Conservation (phyloP, 2,329 filamentous ascomycete genomes). For the Alternaria sp. region DNA sequence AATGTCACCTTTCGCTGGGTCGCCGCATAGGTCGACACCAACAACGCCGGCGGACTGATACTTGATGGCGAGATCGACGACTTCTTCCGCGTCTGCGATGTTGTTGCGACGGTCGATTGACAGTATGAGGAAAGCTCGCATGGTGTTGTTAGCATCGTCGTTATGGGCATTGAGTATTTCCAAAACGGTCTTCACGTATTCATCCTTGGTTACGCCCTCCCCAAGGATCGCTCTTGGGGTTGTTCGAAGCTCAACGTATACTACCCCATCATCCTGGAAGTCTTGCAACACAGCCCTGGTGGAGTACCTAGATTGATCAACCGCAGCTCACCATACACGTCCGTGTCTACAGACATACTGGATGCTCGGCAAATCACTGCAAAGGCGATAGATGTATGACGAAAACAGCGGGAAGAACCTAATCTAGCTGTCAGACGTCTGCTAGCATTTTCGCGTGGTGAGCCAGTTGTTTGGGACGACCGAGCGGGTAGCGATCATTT, state of each 20-base stretch:
- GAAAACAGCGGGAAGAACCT: constrained; percentile 80
- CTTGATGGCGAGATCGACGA: constrained; percentile 67
- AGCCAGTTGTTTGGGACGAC: neutral
- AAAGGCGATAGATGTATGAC: constrained; percentile 78
- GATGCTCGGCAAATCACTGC: constrained; percentile 67
- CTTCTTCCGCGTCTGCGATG: constrained; percentile 64
- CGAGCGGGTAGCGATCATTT: neutral
- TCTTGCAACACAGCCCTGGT: constrained; percentile 63
- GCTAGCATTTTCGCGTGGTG: neutral
- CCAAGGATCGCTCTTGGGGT: constrained; percentile 71
- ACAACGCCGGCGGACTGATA: constrained; percentile 66
- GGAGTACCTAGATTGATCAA: constrained; percentile 54
- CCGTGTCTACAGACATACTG: constrained; percentile 56
- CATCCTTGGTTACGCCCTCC: constrained; percentile 62
- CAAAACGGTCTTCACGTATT: constrained; percentile 72
- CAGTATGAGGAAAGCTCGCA: constrained; percentile 72
- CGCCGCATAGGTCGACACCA: constrained; percentile 79
- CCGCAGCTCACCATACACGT: neutral
- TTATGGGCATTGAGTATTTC: constrained; percentile 65
- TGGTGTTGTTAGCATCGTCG: constrained; percentile 38
- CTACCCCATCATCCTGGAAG: constrained; percentile 74
- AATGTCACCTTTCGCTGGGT: constrained; percentile 70
- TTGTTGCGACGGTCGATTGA: constrained; percentile 74
- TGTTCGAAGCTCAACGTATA: constrained; percentile 80
- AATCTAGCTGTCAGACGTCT: constrained; percentile 22